These are phyloP conservation scores for Pseudogymnoascus sp. DNA, from an alignment of 2,329 filamentous ascomycete species.

Conservation along the genomic window DNA sequence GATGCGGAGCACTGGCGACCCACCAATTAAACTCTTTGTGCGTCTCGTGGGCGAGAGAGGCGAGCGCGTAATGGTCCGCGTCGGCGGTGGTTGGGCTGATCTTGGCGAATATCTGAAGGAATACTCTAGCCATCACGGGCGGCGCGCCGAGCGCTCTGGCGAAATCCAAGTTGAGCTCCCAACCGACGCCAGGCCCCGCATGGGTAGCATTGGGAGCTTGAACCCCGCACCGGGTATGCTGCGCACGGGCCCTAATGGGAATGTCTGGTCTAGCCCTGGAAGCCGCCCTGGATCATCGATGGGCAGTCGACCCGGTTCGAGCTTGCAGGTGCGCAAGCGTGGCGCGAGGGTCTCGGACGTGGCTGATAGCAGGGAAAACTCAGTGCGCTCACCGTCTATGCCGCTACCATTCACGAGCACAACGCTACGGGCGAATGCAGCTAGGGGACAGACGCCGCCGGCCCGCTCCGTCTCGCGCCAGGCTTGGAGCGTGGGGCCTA, in stretches of 20 bases:
- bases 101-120: constrained; percentile 90
- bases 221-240: constrained; percentile 22
- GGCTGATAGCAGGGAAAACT: not conserved
- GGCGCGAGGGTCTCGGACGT: constrained; percentile 23
- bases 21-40: constrained; percentile 91
- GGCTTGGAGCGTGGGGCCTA: constrained; percentile 36
- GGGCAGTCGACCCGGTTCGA: constrained; percentile 25
- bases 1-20: constrained; percentile 72
- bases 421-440: constrained; percentile 6
- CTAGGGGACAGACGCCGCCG: constrained; percentile 19
- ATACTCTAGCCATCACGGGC: constrained; percentile 85
- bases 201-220: constrained; percentile 14
- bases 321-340: constrained; percentile 26
- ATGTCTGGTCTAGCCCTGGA: constrained; percentile 37
- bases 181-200: constrained; percentile 21
- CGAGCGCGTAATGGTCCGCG: constrained; percentile 94
- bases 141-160: constrained; percentile 55
- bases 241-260: constrained; percentile 12
- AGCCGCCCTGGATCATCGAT: constrained; percentile 25
- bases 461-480: constrained; percentile 16
- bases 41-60: constrained; percentile 83
- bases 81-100: constrained; percentile 97
- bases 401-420: constrained; percentile 18
- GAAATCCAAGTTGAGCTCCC: constrained; percentile 52
- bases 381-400: constrained; percentile 22